Percentiles rank a stretch among this genome's conserved stretches.
phyloP scores from a whole-genome alignment of 345 rosid genomes.

The Citrus unshiu region DNA sequence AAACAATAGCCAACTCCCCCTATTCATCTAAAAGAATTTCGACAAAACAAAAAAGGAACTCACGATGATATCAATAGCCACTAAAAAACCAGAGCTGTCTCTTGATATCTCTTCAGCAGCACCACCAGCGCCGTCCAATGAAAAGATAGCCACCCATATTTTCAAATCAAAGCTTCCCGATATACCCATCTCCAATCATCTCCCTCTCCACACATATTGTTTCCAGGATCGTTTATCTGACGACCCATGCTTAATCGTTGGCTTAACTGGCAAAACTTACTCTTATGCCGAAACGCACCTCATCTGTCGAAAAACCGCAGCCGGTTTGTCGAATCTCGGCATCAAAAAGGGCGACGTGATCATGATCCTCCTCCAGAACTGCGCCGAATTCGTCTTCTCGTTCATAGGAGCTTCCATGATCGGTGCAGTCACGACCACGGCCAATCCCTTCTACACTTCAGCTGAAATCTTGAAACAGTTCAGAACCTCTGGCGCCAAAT shows the following conservation, averaged over 20 bases:
- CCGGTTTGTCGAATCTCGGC: constrained; percentile 58
- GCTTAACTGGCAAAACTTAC: constrained; percentile 44
- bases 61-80: constrained; percentile 20
- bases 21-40: too few species aligned
- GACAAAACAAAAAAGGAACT: too few species aligned
- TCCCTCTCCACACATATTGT: constrained; percentile 75
- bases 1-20: too few species aligned
- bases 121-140: not conserved
- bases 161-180: constrained; percentile 84
- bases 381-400: constrained; percentile 73
- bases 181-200: constrained; percentile 66
- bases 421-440: constrained; percentile 78
- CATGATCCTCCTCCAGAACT: constrained; percentile 85
- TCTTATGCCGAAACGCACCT: constrained; percentile 55
- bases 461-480: constrained; percentile 70
- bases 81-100: constrained; percentile 16
- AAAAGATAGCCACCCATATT: constrained; percentile 22
- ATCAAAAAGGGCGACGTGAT: constrained; percentile 70
- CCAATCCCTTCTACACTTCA: constrained; percentile 83
- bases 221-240: constrained; percentile 43
- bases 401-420: constrained; percentile 90
- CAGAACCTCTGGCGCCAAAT: constrained; percentile 41
- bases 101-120: not conserved
- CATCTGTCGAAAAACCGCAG: constrained; percentile 42
- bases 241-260: constrained; percentile 62